Conservation (phyloP, 495 filamentous ascomycete species). For the Neurospora cerealis region DNA sequence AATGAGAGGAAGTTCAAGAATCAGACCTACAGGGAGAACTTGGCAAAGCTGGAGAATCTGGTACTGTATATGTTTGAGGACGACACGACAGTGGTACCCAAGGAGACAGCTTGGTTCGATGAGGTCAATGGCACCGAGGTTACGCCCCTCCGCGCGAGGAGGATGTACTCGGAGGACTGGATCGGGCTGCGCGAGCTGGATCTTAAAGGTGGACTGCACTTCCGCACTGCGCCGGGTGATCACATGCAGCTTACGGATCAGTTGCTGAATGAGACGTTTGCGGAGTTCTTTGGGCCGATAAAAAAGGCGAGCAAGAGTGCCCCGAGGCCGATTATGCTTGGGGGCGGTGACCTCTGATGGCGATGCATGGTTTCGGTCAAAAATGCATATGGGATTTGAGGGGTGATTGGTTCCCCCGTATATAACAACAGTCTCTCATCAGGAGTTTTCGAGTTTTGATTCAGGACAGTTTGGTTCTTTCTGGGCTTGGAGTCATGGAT, state of each 20-base stretch:
- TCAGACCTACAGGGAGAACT: conserved; percentile 56
- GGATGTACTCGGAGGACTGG: conserved; percentile 88
- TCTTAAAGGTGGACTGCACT: conserved; percentile 66
- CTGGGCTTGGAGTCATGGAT: background rate
- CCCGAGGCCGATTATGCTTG: background rate
- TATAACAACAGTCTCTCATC: background rate
- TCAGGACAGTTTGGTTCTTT: background rate
- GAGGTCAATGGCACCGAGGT: conserved; percentile 68
- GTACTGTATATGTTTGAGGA: conserved; percentile 86
- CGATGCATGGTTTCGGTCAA: background rate
- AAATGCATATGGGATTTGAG: background rate
- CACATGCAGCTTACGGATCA: conserved; percentile 79
- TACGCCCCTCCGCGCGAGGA: conserved; percentile 58
- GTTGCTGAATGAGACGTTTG: conserved; percentile 55
- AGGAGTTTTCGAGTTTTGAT: background rate
- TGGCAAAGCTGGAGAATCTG: conserved; percentile 63
- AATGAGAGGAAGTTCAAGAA: conserved; percentile 79
- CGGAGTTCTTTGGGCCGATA: conserved; percentile 57
- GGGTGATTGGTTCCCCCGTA: background rate
- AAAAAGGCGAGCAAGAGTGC: conserved; percentile 18
- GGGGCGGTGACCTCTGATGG: conserved; percentile 17
- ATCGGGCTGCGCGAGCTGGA: conserved; percentile 76
- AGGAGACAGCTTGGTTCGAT: conserved; percentile 85
- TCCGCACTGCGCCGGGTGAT: conserved; percentile 55
- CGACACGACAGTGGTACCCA: conserved; percentile 78